Base-by-base conservation (phyloP, 495 filamentous ascomycete species). In the Penicillium daleae region DNA sequence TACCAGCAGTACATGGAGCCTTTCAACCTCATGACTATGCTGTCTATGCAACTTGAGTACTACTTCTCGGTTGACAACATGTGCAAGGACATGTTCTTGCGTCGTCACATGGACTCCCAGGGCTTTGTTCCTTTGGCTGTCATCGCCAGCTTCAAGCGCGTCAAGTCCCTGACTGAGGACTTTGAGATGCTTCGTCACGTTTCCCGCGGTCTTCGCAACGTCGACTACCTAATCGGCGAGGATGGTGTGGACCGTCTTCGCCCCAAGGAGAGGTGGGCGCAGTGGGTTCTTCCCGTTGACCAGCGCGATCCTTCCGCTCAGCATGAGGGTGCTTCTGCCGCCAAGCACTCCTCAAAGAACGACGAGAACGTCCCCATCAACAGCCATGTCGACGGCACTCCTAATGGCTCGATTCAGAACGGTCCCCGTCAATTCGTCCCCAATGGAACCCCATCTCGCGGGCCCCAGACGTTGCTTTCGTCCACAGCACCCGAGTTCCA, bases 61-160 rank as follows among this genome's bases (percentile, higher is more conserved):
- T 99, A 98, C 74, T 95, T 99, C 77, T 98, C 93, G 0, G 83
- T 97, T 9, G 92, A 98, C 65, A 98, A 98, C 73, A 85, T 97
- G 58, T 94, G 91, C 85, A 98, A 96, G 76, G 95, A 99, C 68
- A 83, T 89, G 66, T 98, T 87, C 75, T 83, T 99, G 31, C 88
- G 95, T 32, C 87, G 86, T 62, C 89, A 92, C 56, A 97, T 99
- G 96, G 94, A 99, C 70, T 90, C 87, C 3, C 89, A 97, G 73
- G 95, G 95, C 9, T 99, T 90, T 71, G 93, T 97, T n/a, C 85
- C 83, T 56, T 73, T 99, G 57, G 74, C 73, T 27, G 80, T 96
- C 46, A 87, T 99, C 62, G 88, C 91, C 9, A 80, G 76, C 42
- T 99, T 99, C 80, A 91, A 91, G 69, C 88, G 94, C 52, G 88